Percentiles rank a stretch among this genome's conserved stretches.
These are phyloP conservation scores for Dothideomycetidae sp. DNA, from an alignment of 2,329 filamentous ascomycete genomes.

Conservation along the genomic window DNA sequence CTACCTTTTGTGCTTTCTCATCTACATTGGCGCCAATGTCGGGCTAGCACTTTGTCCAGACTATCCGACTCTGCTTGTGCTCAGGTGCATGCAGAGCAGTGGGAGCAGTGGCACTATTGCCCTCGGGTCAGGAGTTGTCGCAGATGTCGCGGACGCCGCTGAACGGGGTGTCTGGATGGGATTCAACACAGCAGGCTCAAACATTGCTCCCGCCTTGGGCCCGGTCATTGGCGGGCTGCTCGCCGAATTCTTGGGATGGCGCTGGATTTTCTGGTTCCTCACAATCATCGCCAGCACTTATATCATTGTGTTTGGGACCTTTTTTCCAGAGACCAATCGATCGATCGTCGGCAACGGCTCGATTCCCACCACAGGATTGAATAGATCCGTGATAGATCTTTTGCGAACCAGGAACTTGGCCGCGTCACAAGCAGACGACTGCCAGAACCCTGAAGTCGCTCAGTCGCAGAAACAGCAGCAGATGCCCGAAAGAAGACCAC, in stretches of 20 bases:
- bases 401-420: slow-evolving; percentile 14
- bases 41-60: slow-evolving; percentile 27
- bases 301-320: slow-evolving; percentile 18
- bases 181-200: slow-evolving; percentile 18
- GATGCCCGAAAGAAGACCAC: slow-evolving; percentile 20
- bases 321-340: slow-evolving; percentile 27
- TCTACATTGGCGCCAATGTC: slow-evolving; percentile 30
- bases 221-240: slow-evolving; percentile 22
- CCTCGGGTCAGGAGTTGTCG: slow-evolving; percentile 22
- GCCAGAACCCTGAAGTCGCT: slow-evolving; percentile 16
- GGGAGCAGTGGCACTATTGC: slow-evolving; percentile 29
- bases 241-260: slow-evolving; percentile 23
- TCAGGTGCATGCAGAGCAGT: slow-evolving; percentile 28
- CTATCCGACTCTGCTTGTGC: slow-evolving; percentile 24
- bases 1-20: slow-evolving; percentile 33
- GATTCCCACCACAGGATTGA: slow-evolving; percentile 18
- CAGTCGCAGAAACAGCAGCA: slow-evolving; percentile 15
- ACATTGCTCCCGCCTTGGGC: slow-evolving; percentile 14
- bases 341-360: slow-evolving; percentile 28
- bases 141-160: slow-evolving; percentile 23
- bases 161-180: slow-evolving; percentile 25
- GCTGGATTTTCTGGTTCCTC: slow-evolving; percentile 31
- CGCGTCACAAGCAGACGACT: slow-evolving; percentile 14
- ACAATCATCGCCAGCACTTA: slow-evolving; percentile 26
- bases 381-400: slow-evolving; percentile 18